phyloP scores from a whole-genome alignment of 1,284 basidiomycete genomes.

The Leccinum colubrinum region DNA sequence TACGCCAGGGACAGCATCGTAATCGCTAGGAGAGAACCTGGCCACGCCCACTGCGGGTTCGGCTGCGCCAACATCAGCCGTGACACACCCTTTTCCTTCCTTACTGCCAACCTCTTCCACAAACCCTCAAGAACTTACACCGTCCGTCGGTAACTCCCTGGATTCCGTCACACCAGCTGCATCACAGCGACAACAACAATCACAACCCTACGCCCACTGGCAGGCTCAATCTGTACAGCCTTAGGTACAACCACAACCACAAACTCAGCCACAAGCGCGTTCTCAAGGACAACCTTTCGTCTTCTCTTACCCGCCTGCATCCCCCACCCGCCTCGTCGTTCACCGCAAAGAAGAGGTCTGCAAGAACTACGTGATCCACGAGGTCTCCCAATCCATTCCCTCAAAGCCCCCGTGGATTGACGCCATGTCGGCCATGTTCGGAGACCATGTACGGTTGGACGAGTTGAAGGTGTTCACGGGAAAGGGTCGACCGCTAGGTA shows the following conservation, averaged over 20 bases:
- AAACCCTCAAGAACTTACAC: neutral
- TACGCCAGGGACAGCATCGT: neutral
- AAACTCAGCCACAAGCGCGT: neutral
- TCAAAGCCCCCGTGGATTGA: conserved; percentile 60
- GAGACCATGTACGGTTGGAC: conserved; percentile 70
- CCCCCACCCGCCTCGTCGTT: conserved; percentile 20
- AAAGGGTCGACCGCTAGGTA: conserved; percentile 61
- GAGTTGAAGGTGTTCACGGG: conserved; percentile 59
- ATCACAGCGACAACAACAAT: conserved; percentile 3
- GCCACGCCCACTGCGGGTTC: neutral
- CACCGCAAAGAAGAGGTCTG: conserved; percentile 45
- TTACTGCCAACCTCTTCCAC: neutral
- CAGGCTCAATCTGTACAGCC: neutral
- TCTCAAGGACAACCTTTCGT: neutral
- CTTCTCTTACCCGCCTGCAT: conserved; percentile 9
- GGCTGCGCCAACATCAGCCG: neutral
- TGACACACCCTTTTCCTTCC: neutral
- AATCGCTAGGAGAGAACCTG: neutral
- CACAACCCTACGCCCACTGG: neutral
- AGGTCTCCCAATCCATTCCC: conserved; percentile 47
- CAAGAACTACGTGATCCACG: conserved; percentile 67
- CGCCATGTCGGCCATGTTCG: conserved; percentile 77
- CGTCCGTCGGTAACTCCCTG: neutral
- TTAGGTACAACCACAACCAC: neutral
- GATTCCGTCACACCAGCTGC: neutral